These are phyloP conservation scores for Rhododendron mucronatum DNA, from an alignment of 148 eudicot genomes.

Conservation along the genomic window DNA sequence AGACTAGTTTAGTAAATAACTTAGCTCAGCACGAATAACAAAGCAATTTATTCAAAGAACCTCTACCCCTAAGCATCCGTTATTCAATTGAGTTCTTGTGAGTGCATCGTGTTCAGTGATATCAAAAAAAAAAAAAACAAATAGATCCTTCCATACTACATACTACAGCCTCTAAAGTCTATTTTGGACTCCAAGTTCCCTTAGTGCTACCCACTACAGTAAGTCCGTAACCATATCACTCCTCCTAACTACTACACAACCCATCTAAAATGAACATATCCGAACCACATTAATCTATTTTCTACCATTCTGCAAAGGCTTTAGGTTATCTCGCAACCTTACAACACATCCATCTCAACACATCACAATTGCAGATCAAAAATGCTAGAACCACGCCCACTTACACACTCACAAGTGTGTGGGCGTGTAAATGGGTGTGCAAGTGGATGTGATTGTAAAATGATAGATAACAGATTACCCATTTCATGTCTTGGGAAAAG, in stretches of 20 bases:
- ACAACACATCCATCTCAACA: not conserved
- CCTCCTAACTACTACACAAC: not conserved
- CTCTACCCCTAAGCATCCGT: not conserved
- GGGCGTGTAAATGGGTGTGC: not conserved
- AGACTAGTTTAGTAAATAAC: too few species aligned
- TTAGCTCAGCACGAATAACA: too few species aligned
- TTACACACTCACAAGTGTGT: not conserved
- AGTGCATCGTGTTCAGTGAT: not conserved
- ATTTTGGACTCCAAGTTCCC: not conserved
- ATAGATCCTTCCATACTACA: not conserved
- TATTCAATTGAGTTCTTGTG: not conserved
- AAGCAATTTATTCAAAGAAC: not conserved
- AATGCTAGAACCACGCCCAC: not conserved
- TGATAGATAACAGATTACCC: not conserved
- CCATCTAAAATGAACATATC: not conserved
- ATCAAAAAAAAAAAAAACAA: too few species aligned
- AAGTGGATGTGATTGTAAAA: not conserved
- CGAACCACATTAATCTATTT: not conserved
- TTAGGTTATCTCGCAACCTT: not conserved
- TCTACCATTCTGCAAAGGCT: not conserved
- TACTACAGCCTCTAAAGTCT: not conserved
- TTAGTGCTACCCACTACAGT: not conserved
- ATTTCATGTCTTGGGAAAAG: too few species aligned
- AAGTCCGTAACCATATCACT: too few species aligned
- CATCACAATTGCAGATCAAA: not conserved